Evolutionary conservation across 257 asterid genomes (phyloP).

Genomic region (Nicotiana tomentosiformis): DNA sequence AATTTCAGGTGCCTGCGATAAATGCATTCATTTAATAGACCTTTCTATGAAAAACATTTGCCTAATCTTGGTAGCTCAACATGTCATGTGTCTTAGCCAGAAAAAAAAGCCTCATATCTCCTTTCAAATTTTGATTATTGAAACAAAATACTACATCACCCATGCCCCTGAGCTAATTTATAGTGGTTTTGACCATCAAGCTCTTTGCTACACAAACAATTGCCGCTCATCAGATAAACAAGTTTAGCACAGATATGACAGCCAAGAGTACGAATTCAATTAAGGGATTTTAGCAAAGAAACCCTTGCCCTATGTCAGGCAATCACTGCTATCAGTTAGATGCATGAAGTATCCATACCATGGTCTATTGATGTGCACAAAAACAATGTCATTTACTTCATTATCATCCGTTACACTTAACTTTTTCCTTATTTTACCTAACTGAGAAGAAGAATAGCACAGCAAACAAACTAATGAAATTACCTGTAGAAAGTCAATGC

Average conservation of each 20-base stretch:
- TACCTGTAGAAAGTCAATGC: constrained; percentile 84
- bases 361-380: not conserved
- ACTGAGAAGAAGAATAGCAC: not conserved
- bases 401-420: not conserved
- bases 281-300: not conserved
- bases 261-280: not conserved
- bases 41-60: not conserved
- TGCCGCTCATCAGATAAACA: not conserved
- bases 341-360: not conserved
- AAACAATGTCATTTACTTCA: not conserved
- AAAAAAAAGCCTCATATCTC: not conserved
- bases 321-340: not conserved
- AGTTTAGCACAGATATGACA: not conserved
- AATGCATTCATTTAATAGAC: not conserved
- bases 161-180: not conserved
- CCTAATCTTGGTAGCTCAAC: not conserved
- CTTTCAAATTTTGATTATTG: not conserved
- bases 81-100: not conserved
- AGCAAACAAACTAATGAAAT: not conserved
- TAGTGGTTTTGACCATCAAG: not conserved
- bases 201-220: constrained; percentile 1
- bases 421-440: not conserved
- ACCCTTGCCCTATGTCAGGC: not conserved
- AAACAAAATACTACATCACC: not conserved
- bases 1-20: constrained; percentile 63